Conservation (phyloP, 352 stramenopile genomes). For the Globisporangium uncinulatum region DNA sequence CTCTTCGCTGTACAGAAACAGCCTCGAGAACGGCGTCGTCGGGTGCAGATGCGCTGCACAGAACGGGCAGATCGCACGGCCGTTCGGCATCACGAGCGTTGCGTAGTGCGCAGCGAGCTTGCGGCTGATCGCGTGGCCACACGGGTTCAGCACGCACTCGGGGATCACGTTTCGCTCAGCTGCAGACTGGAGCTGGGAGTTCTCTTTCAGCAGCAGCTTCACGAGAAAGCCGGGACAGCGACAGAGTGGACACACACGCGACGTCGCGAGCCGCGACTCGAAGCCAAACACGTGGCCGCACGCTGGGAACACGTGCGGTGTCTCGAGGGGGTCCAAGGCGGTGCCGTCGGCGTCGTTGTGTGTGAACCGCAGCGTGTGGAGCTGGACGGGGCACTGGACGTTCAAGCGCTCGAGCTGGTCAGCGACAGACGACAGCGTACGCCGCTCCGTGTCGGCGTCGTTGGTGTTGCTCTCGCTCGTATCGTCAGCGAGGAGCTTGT, state of each 20-base stretch:
- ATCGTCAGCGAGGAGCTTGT: conserved; percentile 16
- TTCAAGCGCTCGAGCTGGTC: conserved; percentile 66
- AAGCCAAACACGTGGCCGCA: conserved; percentile 82
- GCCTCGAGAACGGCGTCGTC: conserved; percentile 54
- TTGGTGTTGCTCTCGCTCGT: conserved; percentile 24
- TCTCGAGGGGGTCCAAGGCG: conserved; percentile 41
- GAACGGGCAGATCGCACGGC: conserved; percentile 73
- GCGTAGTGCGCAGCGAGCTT: conserved; percentile 62
- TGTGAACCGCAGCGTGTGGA: conserved; percentile 62
- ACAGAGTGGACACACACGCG: conserved; percentile 61
- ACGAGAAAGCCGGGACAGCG: conserved; percentile 58
- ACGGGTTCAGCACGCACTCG: conserved; percentile 80
- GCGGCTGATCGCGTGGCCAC: conserved; percentile 68
- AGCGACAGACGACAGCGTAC: conserved; percentile 37
- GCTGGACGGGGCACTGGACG: conserved; percentile 71
- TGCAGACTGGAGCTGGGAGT: conserved; percentile 56
- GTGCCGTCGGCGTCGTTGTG: conserved; percentile 24
- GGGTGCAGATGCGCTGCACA: conserved; percentile 68
- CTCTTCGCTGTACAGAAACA: conserved; percentile 74
- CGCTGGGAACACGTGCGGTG: conserved; percentile 67
- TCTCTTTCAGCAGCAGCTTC: conserved; percentile 66
- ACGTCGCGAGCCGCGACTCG: conserved; percentile 55
- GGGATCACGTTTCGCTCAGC: conserved; percentile 56
- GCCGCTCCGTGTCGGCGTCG: conserved; percentile 5
- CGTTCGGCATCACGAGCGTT: conserved; percentile 63